Evolutionary conservation across 2,329 filamentous ascomycete species (phyloP), one percentile per base, ranked within the genome.

Genomic region (Pseudophaeomoniella oleicola): DNA sequence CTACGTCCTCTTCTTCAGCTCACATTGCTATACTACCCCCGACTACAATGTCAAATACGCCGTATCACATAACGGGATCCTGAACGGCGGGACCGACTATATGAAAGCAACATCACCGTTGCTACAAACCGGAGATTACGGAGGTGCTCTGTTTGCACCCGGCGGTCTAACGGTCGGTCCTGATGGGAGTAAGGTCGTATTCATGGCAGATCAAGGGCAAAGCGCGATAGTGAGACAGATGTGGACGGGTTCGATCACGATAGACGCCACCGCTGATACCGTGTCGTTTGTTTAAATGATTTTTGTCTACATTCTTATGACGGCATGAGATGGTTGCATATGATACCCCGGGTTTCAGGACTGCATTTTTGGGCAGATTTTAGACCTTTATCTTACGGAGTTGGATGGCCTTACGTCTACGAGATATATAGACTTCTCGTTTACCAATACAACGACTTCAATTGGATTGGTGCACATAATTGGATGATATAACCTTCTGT

Each of bases 1-100:
- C 10, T 78, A 78, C 48, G 62, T 74, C 36, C 55, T 80, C 32
- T 77, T 78, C 50, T 80, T 71, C 54, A 75, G 69, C 46, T 70
- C 67, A 30, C 68, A 75, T 38, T 76, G 72, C 53, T 79, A 61
- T 52, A 63, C 63, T 2, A 62, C 65, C 16, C 51, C 64, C 2
- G 48, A 50, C 22, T 79, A 79, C 52, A 68, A 76, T 46, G 61
- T 75, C n/a, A 66, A 67, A 37, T 78, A 73, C 47, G 74, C 75
- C 2, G 69, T 66, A 5, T 57, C 67, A n/a, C 22, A 27, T 6
- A 27, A 27, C 22, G 22, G 22, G 6, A n/a, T 27, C 9, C 22
- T 27, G 6, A 27, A 27, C 22, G 22, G 22, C n/a, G 22, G 22
- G 9, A 27, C 6, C n/a, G 22, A 27, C 22, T 27, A 27, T n/a